phyloP scores from a whole-genome alignment of 2,329 filamentous ascomycete species.

The Cladosporium cucumerinum region DNA sequence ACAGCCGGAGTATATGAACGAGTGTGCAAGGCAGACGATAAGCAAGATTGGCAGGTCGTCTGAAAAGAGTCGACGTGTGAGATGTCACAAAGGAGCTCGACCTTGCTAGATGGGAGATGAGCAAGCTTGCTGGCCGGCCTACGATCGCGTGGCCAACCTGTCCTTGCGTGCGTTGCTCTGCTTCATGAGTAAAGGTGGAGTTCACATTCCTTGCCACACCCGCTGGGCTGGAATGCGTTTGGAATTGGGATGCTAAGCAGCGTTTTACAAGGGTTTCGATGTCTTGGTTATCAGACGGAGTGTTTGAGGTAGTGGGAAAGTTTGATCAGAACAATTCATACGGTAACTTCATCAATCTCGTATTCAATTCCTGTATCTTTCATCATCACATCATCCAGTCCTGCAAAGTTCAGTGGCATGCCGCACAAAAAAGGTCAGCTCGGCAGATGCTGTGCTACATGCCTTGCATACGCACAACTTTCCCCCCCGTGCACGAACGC shows the following conservation, averaged over 20 bases:
- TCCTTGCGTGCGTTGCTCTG: conserved; percentile 24
- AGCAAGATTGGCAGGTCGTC: not conserved
- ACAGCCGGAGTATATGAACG: conserved; percentile 1
- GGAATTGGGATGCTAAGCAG: not conserved
- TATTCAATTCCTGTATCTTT: not conserved
- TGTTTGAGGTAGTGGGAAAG: not conserved
- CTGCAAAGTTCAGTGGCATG: not conserved
- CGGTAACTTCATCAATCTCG: not conserved
- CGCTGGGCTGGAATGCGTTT: conserved; percentile 27
- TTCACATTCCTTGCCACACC: conserved; percentile 24
- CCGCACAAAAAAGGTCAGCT: not conserved
- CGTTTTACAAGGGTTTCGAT: not conserved
- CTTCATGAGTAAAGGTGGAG: conserved; percentile 9
- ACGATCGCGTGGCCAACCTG: conserved; percentile 15
- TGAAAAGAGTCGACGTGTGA: not conserved
- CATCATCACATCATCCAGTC: not conserved
- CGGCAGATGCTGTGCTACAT: conserved; percentile 23
- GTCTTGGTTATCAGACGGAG: not conserved
- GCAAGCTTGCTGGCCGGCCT: not conserved
- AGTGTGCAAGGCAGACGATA: not conserved
- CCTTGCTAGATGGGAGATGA: conserved; percentile 14
- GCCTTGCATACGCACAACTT: conserved; percentile 23
- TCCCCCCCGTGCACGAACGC: not conserved
- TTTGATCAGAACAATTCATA: not conserved
- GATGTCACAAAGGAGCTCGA: conserved; percentile 13